Evolutionary conservation across 441 rosid genomes (phyloP), one percentile per base, ranked within the genome.

Genomic region (Adansonia gregorii): DNA sequence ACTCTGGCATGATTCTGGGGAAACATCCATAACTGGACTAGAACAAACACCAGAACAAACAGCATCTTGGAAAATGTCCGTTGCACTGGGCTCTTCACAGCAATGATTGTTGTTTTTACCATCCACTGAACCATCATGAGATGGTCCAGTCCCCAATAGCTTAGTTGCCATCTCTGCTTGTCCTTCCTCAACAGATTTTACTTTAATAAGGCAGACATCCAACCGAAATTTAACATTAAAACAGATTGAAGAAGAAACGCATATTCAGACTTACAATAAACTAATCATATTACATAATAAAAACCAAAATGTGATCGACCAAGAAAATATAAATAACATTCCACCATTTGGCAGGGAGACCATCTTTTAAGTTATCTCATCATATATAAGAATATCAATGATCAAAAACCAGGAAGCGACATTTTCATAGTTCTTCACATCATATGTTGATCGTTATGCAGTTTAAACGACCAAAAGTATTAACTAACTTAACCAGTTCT

Each of bases 181-280:
- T 66, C 43, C 73, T 83, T 86, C 82, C 64, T 80, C 85, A 76
- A 77, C 71, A 9, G 82, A 82, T 82, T 83, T 86, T 65, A 83
- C 89, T 79, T 73, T 35, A 35, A 35, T 35, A 48, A 67, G 79
- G 77, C 67, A 73, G n/a, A 78, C 77, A 74, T 81, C 86, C 72
- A 70, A 92, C 87, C 86, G 75, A 83, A 52, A 64, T 67, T 78
- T 82, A 75, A 52, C 67, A 27, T 74, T 80, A 76, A 83, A 77
- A 8, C 11, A 65, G 35, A 15, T 19, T 35, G 41, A 35, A 35
- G 41, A 7, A 1, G 49, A 61, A 17, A 75, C 67, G 43, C 79
- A 66, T 0, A 35, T 35, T 24, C 55, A 46, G 72, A 11, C 10
- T 20, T 20, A 20, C 41, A 35, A 35, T 35, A 35, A 35, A 35